A percentile compares a stretch with the other conserved stretches of the same genome.
These are phyloP conservation scores for Xerocomellus intermedius DNA, from an alignment of 768 basidiomycete species.

Conservation along the genomic window DNA sequence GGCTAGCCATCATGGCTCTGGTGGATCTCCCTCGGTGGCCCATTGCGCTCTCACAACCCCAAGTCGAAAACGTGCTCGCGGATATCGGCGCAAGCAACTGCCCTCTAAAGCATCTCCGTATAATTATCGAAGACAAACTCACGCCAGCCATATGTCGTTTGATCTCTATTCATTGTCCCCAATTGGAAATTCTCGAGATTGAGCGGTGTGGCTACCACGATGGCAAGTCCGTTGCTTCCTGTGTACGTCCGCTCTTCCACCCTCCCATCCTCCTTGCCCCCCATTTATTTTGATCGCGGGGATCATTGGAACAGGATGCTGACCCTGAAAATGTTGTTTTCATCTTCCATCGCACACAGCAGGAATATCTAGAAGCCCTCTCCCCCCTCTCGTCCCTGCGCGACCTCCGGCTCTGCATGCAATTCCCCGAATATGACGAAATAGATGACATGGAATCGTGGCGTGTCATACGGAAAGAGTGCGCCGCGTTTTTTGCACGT, in stretches of 20 bases:
- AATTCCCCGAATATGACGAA: conserved; percentile 36
- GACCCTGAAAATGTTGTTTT: conserved; percentile 31
- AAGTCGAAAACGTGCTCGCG: conserved; percentile 29
- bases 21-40: conserved; percentile 38
- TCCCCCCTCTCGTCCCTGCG: conserved; percentile 27
- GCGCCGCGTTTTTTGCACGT: conserved; percentile 29
- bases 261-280: conserved; percentile 8
- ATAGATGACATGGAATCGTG: conserved; percentile 33
- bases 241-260: conserved; percentile 30
- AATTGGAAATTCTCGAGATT: conserved; percentile 34
- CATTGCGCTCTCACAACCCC: conserved; percentile 34
- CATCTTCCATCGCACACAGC: conserved; percentile 28
- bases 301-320: conserved; percentile 27
- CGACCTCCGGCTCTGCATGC: conserved; percentile 35
- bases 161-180: conserved; percentile 31
- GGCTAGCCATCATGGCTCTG: conserved; percentile 33
- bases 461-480: conserved; percentile 29
- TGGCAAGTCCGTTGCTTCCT: conserved; percentile 36
- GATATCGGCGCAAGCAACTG: conserved; percentile 34
- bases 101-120: conserved; percentile 32
- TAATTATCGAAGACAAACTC: conserved; percentile 37
- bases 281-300: conserved; percentile 21
- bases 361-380: conserved; percentile 36
- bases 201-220: conserved; percentile 38
- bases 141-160: conserved; percentile 30